Evolutionary conservation across 139 green algal genomes (phyloP), one percentile per base, ranked within the genome.

Genomic region (Ostreobium quekettii): DNA sequence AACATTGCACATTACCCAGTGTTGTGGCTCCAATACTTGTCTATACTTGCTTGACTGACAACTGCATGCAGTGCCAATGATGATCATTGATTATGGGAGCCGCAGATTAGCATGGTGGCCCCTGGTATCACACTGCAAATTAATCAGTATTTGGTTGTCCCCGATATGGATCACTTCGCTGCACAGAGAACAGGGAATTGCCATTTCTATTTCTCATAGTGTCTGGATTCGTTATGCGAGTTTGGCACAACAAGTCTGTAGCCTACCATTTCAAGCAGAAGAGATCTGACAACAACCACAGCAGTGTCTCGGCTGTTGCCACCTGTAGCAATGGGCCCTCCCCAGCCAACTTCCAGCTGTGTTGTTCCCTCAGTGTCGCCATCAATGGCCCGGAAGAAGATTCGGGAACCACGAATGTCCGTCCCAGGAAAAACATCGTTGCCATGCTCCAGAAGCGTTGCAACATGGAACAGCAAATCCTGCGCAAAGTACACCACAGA

Each of bases 351-450:
- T 53, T 53, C 36, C 31, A 68, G 31, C 4, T 28, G 15, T 22
- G 35, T 53, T 22, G 61, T 57, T 24, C 31, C 61, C 19, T 53
- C 61, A n/a, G n/a, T n/a, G 6, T 33, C 7, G 11, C 8, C 26
- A 24, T 19, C 6, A 56, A 56, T 48, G 8, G 53, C 38, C 24
- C 53, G 61, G 35, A 68, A 11, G 36, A 57, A 68, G 19, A 68
- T 37, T 5, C 15, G 4, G 5, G 61, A 57, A 36, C 61, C 61
- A 7, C 37, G 19, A 4, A 68, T 30, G 22, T 53, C 61, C 6
- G 53, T 6, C 28, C 61, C 61, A 26, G 61, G 61, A 56, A 68
- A 68, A 19, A 68, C 61, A 28, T 68, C 61, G 8, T 28, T 36
- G 11, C 37, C 37, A 36, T 68, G 61, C 8, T 36, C 49, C 31